These are phyloP conservation scores for Cryoendolithus antarcticus DNA, from an alignment of 2,329 filamentous ascomycete genomes.

Conservation along the genomic window DNA sequence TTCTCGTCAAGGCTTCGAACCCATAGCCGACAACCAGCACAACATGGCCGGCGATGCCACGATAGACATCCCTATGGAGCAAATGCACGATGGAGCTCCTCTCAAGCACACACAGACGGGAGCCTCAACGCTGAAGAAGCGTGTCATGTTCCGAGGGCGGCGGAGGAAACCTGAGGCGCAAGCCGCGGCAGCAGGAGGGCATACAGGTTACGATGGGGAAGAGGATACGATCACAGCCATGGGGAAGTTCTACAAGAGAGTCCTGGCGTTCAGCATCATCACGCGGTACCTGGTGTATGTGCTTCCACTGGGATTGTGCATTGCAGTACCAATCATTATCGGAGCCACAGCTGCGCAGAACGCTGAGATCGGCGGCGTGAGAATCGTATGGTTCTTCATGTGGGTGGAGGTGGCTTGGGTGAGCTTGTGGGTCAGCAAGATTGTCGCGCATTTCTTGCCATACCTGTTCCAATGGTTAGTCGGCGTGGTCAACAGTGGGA, in stretches of 20 bases:
- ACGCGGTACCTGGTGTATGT: constrained; percentile 54
- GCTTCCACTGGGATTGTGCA: constrained; percentile 42
- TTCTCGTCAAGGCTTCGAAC: constrained; percentile 20
- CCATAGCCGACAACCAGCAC: constrained; percentile 10
- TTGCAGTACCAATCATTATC: constrained; percentile 52
- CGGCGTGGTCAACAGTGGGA: constrained; percentile 52
- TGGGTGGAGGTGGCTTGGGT: constrained; percentile 56
- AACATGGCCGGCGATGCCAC: constrained; percentile 37
- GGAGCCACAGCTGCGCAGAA: constrained; percentile 39
- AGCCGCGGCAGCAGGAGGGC: constrained; percentile 9
- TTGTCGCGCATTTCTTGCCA: constrained; percentile 46
- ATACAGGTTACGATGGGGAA: constrained; percentile 30
- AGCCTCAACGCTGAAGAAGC: constrained; percentile 20
- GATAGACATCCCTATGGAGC: constrained; percentile 50
- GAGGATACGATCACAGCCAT: constrained; percentile 46
- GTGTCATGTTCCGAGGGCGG: constrained; percentile 24
- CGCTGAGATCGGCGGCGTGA: constrained; percentile 42
- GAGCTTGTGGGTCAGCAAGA: constrained; percentile 50
- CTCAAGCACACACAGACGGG: constrained; percentile 13
- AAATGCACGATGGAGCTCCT: constrained; percentile 34
- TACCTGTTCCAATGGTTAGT: constrained; percentile 48
- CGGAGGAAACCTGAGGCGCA: constrained; percentile 23
- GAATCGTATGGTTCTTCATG: constrained; percentile 49
- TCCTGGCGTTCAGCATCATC: constrained; percentile 50
- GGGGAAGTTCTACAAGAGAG: constrained; percentile 48